phyloP scores from a whole-genome alignment of 768 basidiomycete species.

The Trametes maxima region DNA sequence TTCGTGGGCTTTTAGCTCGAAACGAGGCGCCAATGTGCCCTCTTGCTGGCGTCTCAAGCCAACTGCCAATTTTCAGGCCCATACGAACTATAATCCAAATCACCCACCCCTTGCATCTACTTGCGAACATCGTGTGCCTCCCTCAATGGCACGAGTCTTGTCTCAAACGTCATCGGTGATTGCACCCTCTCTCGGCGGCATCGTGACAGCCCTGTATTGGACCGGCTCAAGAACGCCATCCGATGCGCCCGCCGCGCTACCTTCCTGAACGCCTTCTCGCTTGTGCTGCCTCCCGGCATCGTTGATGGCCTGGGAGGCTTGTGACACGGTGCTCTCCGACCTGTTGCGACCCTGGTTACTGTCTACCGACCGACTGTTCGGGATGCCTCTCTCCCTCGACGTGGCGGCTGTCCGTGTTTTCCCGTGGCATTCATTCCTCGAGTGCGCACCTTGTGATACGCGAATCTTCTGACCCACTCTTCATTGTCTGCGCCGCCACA shows the following conservation, averaged over 20 bases:
- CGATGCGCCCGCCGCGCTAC: not conserved
- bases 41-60: too few species aligned
- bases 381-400: conserved; percentile 6
- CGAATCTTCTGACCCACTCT: conserved; percentile 6
- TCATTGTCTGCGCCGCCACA: not conserved
- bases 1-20: not conserved
- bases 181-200: not conserved
- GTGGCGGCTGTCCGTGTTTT: conserved; percentile 12
- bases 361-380: conserved; percentile 13
- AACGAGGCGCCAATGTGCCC: too few species aligned
- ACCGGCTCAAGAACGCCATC: not conserved
- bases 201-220: conserved; percentile 6
- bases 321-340: conserved; percentile 6
- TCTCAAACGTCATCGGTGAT: conserved; percentile 5
- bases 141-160: not conserved
- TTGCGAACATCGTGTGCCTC: not conserved
- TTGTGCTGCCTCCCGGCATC: not conserved
- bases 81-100: not conserved
- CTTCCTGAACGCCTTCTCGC: conserved; percentile 1
- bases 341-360: not conserved
- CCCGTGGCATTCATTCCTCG: conserved; percentile 12
- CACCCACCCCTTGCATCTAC: not conserved
- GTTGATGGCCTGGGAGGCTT: conserved; percentile 1
- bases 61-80: not conserved
- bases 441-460: conserved; percentile 6